Conservation (phyloP, 2,329 filamentous ascomycete genomes). For the Aspergillus sergii region DNA sequence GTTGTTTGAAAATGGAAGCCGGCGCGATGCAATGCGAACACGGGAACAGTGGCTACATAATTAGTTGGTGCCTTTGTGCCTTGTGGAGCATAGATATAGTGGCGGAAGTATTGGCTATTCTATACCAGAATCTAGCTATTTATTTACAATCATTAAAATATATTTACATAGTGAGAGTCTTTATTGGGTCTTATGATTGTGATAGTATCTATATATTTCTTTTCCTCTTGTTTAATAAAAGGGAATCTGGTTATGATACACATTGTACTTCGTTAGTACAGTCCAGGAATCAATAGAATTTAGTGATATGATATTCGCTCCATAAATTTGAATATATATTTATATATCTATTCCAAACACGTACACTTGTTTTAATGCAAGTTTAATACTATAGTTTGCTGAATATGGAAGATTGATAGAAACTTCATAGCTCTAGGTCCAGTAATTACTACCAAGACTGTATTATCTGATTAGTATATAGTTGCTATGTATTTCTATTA, state of each 20-base stretch:
- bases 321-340: too few relatives aligned
- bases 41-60: conserved; percentile 16
- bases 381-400: too few relatives aligned
- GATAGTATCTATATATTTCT: background rate
- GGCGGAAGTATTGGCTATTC: background rate
- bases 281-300: background rate
- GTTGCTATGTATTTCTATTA: too few relatives aligned
- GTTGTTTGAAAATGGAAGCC: conserved; percentile 12
- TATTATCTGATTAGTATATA: too few relatives aligned
- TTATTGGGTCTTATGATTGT: background rate
- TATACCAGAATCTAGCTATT: background rate
- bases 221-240: background rate
- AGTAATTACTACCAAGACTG: too few relatives aligned
- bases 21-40: conserved; percentile 23
- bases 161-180: background rate
- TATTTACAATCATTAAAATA: background rate
- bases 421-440: too few relatives aligned
- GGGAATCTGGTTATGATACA: background rate
- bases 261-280: background rate
- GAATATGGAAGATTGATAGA: too few relatives aligned
- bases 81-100: conserved; percentile 3
- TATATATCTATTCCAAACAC: too few relatives aligned
- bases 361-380: too few relatives aligned
- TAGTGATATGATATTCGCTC: background rate
- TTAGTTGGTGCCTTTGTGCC: conserved; percentile 21